Evolutionary conservation across 2,329 filamentous ascomycete species (phyloP).

Genomic region (Fusarium globosum): DNA sequence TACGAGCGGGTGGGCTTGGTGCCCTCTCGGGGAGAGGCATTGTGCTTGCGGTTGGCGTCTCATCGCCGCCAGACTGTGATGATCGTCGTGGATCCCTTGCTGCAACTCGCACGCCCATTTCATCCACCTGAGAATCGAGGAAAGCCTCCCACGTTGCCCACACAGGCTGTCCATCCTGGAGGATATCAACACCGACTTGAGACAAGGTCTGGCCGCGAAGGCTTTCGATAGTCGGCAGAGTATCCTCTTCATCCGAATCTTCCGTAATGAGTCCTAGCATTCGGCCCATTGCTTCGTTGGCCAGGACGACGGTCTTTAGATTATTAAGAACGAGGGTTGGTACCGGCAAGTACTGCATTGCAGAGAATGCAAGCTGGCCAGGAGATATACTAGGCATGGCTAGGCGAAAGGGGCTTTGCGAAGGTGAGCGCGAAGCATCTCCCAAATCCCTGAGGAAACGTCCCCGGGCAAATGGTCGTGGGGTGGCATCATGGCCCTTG

Average conservation of each 20-base stretch:
- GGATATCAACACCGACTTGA: conserved; percentile 78
- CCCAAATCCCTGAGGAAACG: conserved; percentile 52
- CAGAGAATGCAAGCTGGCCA: conserved; percentile 70
- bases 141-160: conserved; percentile 71
- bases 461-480: conserved; percentile 41
- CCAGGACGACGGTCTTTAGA: conserved; percentile 75
- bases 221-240: conserved; percentile 63
- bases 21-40: conserved; percentile 50
- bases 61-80: conserved; percentile 46
- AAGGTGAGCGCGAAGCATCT: conserved; percentile 48
- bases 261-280: conserved; percentile 69
- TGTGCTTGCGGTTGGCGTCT: conserved; percentile 51
- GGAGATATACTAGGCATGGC: conserved; percentile 61
- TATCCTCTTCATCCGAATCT: conserved; percentile 54
- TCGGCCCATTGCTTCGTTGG: conserved; percentile 80
- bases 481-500: conserved; percentile 40
- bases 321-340: conserved; percentile 76
- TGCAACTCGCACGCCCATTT: conserved; percentile 51
- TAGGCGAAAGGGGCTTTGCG: conserved; percentile 54
- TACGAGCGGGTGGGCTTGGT: conserved; percentile 37
- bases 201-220: conserved; percentile 74
- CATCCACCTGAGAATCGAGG: conserved; percentile 63
- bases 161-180: conserved; percentile 72
- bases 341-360: conserved; percentile 79
- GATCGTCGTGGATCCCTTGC: conserved; percentile 37